phyloP scores from a whole-genome alignment of 345 rosid genomes.

The Syzygium aqueum region DNA sequence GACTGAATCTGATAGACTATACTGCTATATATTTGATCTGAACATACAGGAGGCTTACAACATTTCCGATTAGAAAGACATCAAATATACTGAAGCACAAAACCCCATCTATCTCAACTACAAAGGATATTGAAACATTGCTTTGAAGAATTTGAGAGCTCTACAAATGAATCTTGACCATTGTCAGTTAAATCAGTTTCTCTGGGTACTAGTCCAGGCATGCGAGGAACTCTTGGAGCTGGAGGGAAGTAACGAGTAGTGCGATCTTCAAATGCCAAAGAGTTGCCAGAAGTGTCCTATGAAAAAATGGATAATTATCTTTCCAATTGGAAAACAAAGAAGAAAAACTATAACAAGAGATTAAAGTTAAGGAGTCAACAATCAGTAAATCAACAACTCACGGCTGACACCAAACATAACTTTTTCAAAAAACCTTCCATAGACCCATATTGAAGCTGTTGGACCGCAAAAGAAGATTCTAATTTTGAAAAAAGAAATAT shows the following conservation, averaged over 20 bases:
- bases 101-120: slow-evolving; percentile 85
- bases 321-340: background rate
- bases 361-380: background rate
- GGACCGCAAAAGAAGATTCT: background rate
- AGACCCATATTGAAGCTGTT: background rate
- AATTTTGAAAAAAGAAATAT: background rate
- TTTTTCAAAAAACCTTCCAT: background rate
- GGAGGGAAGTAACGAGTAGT: slow-evolving; percentile 85
- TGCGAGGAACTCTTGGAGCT: slow-evolving; percentile 76
- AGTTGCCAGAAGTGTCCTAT: slow-evolving; percentile 36
- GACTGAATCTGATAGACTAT: background rate
- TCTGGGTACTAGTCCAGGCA: slow-evolving; percentile 75
- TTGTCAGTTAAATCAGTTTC: slow-evolving; percentile 79
- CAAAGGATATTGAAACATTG: slow-evolving; percentile 84
- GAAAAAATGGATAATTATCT: background rate
- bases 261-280: slow-evolving; percentile 61
- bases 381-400: background rate
- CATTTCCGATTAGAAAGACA: slow-evolving; percentile 80
- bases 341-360: background rate
- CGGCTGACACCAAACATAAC: background rate
- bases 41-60: slow-evolving; percentile 45
- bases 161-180: slow-evolving; percentile 68
- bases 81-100: slow-evolving; percentile 85
- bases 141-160: slow-evolving; percentile 69
- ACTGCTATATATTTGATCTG: background rate